These are phyloP conservation scores for Annulohypoxylon truncatum DNA, from an alignment of 2,329 filamentous ascomycete species.

Conservation along the genomic window DNA sequence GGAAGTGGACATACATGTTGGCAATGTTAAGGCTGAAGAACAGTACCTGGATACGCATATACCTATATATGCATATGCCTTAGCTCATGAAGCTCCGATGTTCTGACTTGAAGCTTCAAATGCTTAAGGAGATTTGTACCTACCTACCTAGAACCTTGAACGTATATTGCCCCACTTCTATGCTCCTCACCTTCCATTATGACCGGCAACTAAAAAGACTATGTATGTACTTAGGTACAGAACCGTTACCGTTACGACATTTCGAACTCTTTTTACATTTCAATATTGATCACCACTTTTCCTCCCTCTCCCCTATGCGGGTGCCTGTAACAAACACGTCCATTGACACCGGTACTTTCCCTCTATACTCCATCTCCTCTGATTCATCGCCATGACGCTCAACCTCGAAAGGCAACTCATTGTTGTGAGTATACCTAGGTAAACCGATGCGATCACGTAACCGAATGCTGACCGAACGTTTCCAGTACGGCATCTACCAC, in stretches of 20 bases:
- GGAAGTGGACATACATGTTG: too few species aligned
- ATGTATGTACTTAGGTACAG: not conserved
- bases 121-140: not conserved
- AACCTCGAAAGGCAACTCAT: constrained; percentile 84
- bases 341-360: constrained; percentile 8
- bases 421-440: constrained; percentile 70
- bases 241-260: not conserved
- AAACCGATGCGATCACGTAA: not conserved
- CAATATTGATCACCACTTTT: constrained; percentile 5
- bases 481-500: constrained; percentile 86
- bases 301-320: not conserved
- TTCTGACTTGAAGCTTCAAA: too few species aligned
- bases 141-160: too few species aligned
- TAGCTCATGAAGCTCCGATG: too few species aligned
- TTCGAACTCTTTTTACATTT: constrained; percentile 3
- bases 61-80: too few species aligned
- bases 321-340: not conserved
- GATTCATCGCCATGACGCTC: constrained; percentile 66
- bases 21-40: too few species aligned
- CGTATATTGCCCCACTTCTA: constrained; percentile 20
- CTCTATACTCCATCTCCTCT: constrained; percentile 23
- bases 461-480: constrained; percentile 15
- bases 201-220: constrained; percentile 25
- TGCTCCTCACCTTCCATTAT: constrained; percentile 26
- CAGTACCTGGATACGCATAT: too few species aligned